Evolutionary conservation across 768 basidiomycete species (phyloP), one percentile per base, ranked within the genome.

Genomic region (Hirschioporus abietinus): DNA sequence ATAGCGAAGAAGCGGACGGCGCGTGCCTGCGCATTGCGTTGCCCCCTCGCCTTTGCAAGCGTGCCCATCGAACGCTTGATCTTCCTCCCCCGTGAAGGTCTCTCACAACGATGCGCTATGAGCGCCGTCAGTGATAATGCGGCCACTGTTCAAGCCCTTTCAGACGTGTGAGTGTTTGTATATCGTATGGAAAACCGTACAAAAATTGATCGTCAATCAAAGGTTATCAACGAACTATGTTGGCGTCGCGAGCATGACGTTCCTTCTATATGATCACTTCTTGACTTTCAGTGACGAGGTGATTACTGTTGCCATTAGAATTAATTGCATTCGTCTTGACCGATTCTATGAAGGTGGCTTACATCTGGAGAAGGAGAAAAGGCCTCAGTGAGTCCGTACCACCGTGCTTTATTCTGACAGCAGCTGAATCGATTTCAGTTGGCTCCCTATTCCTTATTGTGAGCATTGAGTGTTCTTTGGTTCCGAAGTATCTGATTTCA

Each of bases 261-360:
- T 61, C 23, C 60, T 61, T 15, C 25, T 61, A 25, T 61, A 61
- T 61, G 60, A 61, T 24, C 60, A 61, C 17, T 2, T 61, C 18
- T 23, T 61, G 9, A 61, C 60, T 25, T 61, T 61, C 30, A 23
- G 20, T 61, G 60, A 61, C 24, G 60, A 61, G 30, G 60, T 61
- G 20, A 24, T 6, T 23, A 61, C 4, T 6, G 3, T 1, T 52
- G 12, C 12, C 42, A 52, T 52, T 10, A 52, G 12, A 52, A 52
- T 2, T 30, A 25, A 61, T 15, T 2, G 15, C 60, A 61, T 1
- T 61, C 15, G 3, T 25, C 60, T 25, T 15, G 23, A 61, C 12
- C 15, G 23, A 8, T 15, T 15, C 23, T 61, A 61, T 18, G 30
- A 61, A 61, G 60, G 60, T 61, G 60, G 23, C 24, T 25, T 61